A percentile compares a stretch with the other conserved stretches of the same genome.
phyloP scores from a whole-genome alignment of 169 alveolate species.

The Besnoitia besnoiti region DNA sequence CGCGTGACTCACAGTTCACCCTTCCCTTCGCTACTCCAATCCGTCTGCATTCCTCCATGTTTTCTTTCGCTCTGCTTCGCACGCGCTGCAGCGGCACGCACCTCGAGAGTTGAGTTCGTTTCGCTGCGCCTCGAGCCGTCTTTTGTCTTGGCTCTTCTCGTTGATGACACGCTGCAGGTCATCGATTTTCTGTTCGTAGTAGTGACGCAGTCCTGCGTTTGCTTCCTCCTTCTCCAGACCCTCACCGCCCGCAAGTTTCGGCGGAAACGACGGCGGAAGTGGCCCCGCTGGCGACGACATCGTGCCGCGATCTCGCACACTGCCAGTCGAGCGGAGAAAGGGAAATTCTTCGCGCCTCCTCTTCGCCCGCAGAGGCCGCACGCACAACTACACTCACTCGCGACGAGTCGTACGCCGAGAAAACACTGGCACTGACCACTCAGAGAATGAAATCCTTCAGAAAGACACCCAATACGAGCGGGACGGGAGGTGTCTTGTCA shows the following conservation, averaged over 20 bases:
- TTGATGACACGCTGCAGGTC: slow-evolving; percentile 69
- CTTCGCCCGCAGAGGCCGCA: too few relatives aligned
- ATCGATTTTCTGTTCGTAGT: slow-evolving; percentile 70
- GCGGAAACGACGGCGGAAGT: background rate
- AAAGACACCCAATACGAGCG: too few relatives aligned
- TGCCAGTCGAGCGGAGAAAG: background rate
- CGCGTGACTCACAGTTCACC: too few relatives aligned
- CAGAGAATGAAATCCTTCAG: too few relatives aligned
- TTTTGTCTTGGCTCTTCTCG: slow-evolving; percentile 77
- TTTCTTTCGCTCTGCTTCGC: background rate
- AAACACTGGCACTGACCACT: too few relatives aligned
- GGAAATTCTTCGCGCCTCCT: too few relatives aligned
- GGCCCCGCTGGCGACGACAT: slow-evolving; percentile 37
- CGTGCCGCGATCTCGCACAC: background rate
- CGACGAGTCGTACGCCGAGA: too few relatives aligned
- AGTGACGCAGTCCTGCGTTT: slow-evolving; percentile 3
- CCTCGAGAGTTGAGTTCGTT: slow-evolving; percentile 96
- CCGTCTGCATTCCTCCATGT: too few relatives aligned
- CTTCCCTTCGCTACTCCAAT: too few relatives aligned
- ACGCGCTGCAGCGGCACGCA: too few relatives aligned
- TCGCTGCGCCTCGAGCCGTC: slow-evolving; percentile 97
- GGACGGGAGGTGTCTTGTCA: too few relatives aligned
- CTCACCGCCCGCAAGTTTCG: background rate
- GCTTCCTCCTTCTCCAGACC: background rate
- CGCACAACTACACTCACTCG: too few relatives aligned